Evolutionary conservation across 1,284 basidiomycete genomes (phyloP).

Genomic region (Pseudozyma hubeiensis): DNA sequence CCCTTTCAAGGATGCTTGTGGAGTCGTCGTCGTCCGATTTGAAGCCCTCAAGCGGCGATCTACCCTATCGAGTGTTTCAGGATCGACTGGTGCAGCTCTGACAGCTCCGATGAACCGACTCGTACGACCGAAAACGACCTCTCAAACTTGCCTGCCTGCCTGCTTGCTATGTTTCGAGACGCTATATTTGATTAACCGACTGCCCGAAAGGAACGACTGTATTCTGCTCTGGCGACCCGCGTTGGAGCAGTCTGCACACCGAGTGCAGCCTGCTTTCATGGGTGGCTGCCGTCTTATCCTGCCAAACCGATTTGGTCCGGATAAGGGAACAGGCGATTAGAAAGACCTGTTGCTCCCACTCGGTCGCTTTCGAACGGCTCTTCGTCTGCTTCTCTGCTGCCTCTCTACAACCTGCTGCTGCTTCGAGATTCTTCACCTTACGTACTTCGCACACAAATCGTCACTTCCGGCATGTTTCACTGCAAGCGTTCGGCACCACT

Average conservation of each 20-base stretch:
- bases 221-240: conserved; percentile 46
- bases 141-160: conserved; percentile 15
- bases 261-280: conserved; percentile 8
- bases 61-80: conserved; percentile 9
- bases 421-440: conserved; percentile 2
- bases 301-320: conserved; percentile 11
- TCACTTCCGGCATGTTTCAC: not conserved
- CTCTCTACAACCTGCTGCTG: conserved; percentile 7
- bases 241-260: conserved; percentile 20
- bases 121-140: conserved; percentile 15
- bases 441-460: not conserved
- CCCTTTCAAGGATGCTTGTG: conserved; percentile 3
- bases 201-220: conserved; percentile 13
- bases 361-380: conserved; percentile 12
- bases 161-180: conserved; percentile 20
- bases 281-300: conserved; percentile 46
- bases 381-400: conserved; percentile 23
- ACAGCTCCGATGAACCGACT: conserved; percentile 13
- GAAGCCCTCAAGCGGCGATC: conserved; percentile 47
- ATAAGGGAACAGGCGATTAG: conserved; percentile 48
- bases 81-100: conserved; percentile 15
- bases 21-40: conserved; percentile 23
- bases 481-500: not conserved
- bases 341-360: conserved; percentile 49
- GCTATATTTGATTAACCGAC: conserved; percentile 12